Percentiles rank a stretch among this genome's conserved stretches.
Conservation (phyloP, 2,329 filamentous ascomycete species). For the Diaporthe helianthi region DNA sequence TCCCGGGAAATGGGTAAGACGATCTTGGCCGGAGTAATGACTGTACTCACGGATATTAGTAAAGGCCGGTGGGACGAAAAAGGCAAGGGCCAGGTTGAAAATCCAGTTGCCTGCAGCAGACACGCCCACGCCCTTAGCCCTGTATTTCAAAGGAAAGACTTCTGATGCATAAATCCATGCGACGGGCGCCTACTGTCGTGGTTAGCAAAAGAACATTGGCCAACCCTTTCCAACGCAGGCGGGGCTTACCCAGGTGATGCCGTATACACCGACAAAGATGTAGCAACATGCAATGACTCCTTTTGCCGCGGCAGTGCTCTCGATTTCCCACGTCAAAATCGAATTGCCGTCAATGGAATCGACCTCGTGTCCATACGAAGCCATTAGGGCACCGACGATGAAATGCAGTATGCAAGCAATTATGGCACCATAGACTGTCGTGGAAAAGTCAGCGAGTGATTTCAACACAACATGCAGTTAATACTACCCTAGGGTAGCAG, state of each 20-base stretch:
- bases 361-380: conserved; percentile 53
- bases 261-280: conserved; percentile 50
- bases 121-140: conserved; percentile 61
- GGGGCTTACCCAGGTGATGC: conserved; percentile 42
- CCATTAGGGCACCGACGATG: conserved; percentile 58
- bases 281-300: conserved; percentile 58
- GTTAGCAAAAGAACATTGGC: neutral
- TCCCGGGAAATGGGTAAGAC: neutral
- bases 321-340: conserved; percentile 54
- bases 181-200: conserved; percentile 36
- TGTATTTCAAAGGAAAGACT: conserved; percentile 53
- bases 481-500: neutral
- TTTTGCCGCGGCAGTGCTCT: conserved; percentile 51
- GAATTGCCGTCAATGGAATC: conserved; percentile 51
- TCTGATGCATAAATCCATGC: conserved; percentile 45
- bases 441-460: neutral
- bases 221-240: neutral
- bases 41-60: conserved; percentile 45
- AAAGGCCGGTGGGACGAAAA: conserved; percentile 55
- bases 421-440: conserved; percentile 50
- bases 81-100: conserved; percentile 58
- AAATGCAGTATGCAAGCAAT: conserved; percentile 56
- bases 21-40: neutral
- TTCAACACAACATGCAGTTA: neutral
- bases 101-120: conserved; percentile 59